Percentiles rank a stretch among this genome's conserved stretches.
Conservation (phyloP, 805 yeast species). For the Saccharomycopsis fermentans region DNA sequence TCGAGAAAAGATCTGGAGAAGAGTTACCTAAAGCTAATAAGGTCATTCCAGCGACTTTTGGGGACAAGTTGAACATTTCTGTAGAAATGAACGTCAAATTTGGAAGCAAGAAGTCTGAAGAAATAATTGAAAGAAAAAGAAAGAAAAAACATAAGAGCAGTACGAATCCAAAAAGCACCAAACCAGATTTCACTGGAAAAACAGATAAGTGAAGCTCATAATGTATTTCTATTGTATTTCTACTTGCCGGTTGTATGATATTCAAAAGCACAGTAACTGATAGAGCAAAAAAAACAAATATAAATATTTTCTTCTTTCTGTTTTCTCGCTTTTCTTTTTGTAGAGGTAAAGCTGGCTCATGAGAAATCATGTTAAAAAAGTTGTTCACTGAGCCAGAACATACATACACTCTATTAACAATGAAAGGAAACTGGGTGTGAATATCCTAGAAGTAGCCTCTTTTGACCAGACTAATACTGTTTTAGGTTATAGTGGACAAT, state of each 20-base stretch:
- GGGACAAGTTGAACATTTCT: constrained; percentile 46
- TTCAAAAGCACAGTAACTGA: not conserved
- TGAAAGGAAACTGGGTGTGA: no score
- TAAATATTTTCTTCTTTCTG: no score
- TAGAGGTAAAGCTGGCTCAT: no score
- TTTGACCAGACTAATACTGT: no score
- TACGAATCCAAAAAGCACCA: not conserved
- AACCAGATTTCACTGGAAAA: not conserved
- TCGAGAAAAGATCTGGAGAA: constrained; percentile 78
- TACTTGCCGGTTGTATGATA: not conserved
- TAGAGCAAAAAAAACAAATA: no score
- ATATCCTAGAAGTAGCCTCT: no score
- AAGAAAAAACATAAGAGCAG: constrained; percentile 33
- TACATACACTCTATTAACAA: no score
- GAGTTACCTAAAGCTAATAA: constrained; percentile 87
- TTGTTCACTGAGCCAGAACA: no score
- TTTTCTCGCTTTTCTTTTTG: no score
- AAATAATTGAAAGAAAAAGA: constrained; percentile 60
- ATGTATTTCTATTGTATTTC: not conserved
- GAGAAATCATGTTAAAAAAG: no score
- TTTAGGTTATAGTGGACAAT: no score
- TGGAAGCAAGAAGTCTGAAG: constrained; percentile 75
- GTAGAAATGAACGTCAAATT: constrained; percentile 58
- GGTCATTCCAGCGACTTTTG: constrained; percentile 77
- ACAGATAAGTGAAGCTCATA: not conserved